Percentiles rank a stretch among this genome's conserved stretches.
Conservation (phyloP, 306 rosid genomes). For the Aeschynomene evenia region DNA sequence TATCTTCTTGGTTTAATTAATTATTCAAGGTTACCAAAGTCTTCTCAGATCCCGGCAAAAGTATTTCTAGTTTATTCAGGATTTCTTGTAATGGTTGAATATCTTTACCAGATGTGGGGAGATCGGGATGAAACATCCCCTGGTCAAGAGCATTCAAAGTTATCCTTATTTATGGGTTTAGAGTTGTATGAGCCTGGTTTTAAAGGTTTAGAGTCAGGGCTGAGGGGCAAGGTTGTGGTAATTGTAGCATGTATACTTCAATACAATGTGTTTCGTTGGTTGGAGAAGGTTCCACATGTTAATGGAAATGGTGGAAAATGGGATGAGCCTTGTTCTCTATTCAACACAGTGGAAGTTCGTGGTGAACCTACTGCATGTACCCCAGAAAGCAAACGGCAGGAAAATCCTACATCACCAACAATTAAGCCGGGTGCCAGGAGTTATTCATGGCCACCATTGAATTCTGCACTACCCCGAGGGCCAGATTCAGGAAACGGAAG, state of each 20-base stretch:
- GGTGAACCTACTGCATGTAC: slow-evolving; percentile 22
- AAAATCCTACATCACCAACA: slow-evolving; percentile 42
- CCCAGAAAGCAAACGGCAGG: slow-evolving; percentile 24
- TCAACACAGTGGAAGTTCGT: slow-evolving; percentile 53
- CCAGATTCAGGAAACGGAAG: slow-evolving; percentile 45
- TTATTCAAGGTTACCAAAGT: slow-evolving; percentile 72
- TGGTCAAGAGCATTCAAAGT: slow-evolving; percentile 63
- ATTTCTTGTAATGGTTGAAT: slow-evolving; percentile 66
- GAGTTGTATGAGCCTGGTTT: slow-evolving; percentile 69
- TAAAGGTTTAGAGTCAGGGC: slow-evolving; percentile 82
- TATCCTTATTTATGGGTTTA: slow-evolving; percentile 72
- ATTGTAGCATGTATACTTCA: slow-evolving; percentile 88
- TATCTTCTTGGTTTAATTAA: slow-evolving; percentile 75
- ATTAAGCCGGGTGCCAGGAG: slow-evolving; percentile 43
- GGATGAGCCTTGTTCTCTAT: slow-evolving; percentile 82
- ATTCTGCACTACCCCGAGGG: slow-evolving; percentile 47
- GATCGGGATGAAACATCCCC: slow-evolving; percentile 79
- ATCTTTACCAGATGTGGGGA: slow-evolving; percentile 96
- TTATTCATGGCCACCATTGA: slow-evolving; percentile 48
- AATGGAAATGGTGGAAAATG: slow-evolving; percentile 62
- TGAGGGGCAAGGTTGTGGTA: slow-evolving; percentile 88
- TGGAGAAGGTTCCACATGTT: slow-evolving; percentile 60
- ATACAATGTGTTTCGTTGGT: slow-evolving; percentile 80
- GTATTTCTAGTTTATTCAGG: slow-evolving; percentile 76
- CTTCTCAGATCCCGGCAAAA: slow-evolving; percentile 71